phyloP scores from a whole-genome alignment of 345 rosid genomes.

The Dipteronia sinensis region DNA sequence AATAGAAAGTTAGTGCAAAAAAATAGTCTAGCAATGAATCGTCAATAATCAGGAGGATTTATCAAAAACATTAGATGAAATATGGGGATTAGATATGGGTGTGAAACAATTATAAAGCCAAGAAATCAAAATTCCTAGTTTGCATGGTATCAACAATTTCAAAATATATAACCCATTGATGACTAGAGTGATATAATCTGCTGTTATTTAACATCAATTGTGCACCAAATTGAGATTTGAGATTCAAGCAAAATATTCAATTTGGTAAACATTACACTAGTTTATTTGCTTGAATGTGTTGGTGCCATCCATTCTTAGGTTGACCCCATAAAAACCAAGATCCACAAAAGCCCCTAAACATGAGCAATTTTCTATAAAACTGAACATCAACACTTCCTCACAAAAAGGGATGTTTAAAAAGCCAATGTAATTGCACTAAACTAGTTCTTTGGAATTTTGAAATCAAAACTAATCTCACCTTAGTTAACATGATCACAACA shows the following conservation, averaged over 20 bases:
- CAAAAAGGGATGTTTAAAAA: background rate
- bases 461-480: constrained; percentile 43
- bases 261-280: background rate
- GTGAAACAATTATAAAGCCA: background rate
- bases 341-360: background rate
- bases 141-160: background rate
- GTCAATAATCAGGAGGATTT: background rate
- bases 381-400: background rate
- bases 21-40: background rate
- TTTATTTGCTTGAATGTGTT: too few species aligned
- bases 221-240: background rate
- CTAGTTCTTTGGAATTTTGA: background rate
- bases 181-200: background rate
- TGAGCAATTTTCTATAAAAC: background rate
- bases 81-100: background rate
- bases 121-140: background rate
- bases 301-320: too few species aligned
- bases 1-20: background rate
- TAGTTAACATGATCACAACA: constrained; percentile 77
- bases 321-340: background rate
- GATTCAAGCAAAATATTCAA: background rate
- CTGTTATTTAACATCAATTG: background rate
- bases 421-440: background rate
- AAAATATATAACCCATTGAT: background rate
- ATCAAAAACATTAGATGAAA: background rate